Evolutionary conservation across 768 basidiomycete genomes (phyloP).

Genomic region (Tulasnella sp.): DNA sequence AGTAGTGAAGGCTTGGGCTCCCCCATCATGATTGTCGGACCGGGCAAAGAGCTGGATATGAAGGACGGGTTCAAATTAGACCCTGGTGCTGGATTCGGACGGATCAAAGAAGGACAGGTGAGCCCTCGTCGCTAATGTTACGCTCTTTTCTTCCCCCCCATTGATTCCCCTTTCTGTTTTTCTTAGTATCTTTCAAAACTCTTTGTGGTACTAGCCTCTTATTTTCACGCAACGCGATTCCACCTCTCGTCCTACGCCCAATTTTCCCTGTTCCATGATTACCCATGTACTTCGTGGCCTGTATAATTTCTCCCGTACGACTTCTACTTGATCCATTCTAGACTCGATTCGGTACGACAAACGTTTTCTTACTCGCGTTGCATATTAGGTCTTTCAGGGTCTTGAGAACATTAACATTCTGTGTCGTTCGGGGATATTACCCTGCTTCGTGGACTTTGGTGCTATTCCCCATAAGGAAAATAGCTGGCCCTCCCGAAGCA

Average conservation of each 20-base stretch:
- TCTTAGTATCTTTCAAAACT: neutral
- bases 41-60: neutral
- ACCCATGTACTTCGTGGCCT: neutral
- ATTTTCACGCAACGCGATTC: neutral
- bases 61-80: constrained; percentile 18
- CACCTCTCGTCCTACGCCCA: neutral
- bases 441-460: no score
- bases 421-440: no score
- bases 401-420: no score
- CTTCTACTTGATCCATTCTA: neutral
- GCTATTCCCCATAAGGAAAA: no score
- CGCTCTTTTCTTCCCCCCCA: no score
- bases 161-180: neutral
- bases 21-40: constrained; percentile 6
- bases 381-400: no score
- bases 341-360: no score
- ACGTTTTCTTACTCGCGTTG: no score
- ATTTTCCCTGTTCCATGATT: neutral
- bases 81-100: neutral
- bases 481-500: no score
- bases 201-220: neutral
- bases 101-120: constrained; percentile 15
- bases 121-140: neutral
- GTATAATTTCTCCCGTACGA: neutral
- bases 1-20: constrained; percentile 2